phyloP scores from a whole-genome alignment of 176 grass and related monocot genomes.

The Raddia guianensis region DNA sequence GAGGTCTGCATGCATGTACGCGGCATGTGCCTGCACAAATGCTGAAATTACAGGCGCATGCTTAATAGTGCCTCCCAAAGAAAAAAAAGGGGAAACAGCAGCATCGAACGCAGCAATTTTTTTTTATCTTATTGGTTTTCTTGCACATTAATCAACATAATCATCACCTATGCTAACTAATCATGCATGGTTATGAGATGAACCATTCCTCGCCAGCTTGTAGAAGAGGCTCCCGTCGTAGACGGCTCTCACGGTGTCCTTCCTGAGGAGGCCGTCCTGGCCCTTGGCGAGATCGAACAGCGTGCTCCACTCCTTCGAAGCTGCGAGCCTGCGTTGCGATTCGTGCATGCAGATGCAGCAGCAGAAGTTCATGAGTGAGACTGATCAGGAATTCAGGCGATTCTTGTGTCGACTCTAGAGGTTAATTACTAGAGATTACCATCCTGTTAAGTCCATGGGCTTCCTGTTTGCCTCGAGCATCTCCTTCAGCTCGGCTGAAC shows the following conservation, averaged over 20 bases:
- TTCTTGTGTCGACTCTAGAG: no score
- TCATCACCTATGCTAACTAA: background rate
- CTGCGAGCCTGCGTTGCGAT: constrained; percentile 47
- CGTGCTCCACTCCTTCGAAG: constrained; percentile 53
- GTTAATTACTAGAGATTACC: constrained; percentile 32
- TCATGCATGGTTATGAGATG: background rate
- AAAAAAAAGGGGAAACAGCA: no score
- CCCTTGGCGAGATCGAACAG: constrained; percentile 55
- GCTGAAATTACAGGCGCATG: no score
- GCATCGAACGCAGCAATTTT: background rate
- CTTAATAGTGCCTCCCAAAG: no score
- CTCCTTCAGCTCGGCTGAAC: constrained; percentile 48
- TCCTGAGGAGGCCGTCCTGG: constrained; percentile 66
- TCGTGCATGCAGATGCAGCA: background rate
- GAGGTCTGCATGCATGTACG: no score
- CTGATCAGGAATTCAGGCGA: no score
- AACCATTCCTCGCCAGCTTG: constrained; percentile 40
- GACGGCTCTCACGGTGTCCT: constrained; percentile 44
- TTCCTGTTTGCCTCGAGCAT: constrained; percentile 55
- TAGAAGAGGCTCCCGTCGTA: constrained; percentile 73
- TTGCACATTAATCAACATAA: background rate
- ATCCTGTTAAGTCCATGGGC: constrained; percentile 47
- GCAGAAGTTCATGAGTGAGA: background rate
- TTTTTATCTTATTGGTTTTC: background rate
- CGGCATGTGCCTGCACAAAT: no score